Percentiles rank a stretch among this genome's conserved stretches.
Evolutionary conservation across 2,329 filamentous ascomycete species (phyloP).

Genomic region (Trichoderma cornu-damae): DNA sequence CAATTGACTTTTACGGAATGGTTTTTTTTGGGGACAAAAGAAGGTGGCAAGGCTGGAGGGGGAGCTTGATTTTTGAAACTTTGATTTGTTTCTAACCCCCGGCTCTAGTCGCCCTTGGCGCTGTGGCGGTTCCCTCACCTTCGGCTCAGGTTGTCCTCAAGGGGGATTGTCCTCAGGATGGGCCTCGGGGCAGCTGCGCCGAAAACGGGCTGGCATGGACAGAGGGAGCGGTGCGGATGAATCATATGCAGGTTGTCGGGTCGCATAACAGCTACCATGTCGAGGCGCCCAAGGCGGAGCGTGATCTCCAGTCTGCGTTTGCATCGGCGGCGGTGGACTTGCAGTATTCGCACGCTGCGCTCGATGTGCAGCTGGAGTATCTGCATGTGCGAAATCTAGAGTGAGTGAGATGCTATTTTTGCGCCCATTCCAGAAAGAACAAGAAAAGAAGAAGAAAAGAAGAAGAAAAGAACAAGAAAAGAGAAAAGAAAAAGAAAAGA

Average conservation of each 20-base stretch:
- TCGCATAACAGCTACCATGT: constrained; percentile 50
- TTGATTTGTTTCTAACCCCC: background rate
- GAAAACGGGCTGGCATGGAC: constrained; percentile 18
- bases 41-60: background rate
- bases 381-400: constrained; percentile 45
- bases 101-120: background rate
- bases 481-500: background rate
- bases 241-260: constrained; percentile 48
- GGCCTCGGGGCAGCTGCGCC: background rate
- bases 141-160: background rate
- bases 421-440: too few relatives aligned
- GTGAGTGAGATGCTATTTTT: constrained; percentile 20
- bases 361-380: constrained; percentile 41
- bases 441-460: background rate
- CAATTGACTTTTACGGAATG: background rate
- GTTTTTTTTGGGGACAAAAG: too few relatives aligned
- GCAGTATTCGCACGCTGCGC: constrained; percentile 44
- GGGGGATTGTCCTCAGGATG: background rate
- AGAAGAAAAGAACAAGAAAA: background rate
- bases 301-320: constrained; percentile 36
- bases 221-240: constrained; percentile 38
- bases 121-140: background rate
- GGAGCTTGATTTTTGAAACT: background rate
- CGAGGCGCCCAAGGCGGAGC: constrained; percentile 40
- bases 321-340: constrained; percentile 36